Evolutionary conservation across 768 basidiomycete species (phyloP).

Genomic region (Termitomyces sp.): DNA sequence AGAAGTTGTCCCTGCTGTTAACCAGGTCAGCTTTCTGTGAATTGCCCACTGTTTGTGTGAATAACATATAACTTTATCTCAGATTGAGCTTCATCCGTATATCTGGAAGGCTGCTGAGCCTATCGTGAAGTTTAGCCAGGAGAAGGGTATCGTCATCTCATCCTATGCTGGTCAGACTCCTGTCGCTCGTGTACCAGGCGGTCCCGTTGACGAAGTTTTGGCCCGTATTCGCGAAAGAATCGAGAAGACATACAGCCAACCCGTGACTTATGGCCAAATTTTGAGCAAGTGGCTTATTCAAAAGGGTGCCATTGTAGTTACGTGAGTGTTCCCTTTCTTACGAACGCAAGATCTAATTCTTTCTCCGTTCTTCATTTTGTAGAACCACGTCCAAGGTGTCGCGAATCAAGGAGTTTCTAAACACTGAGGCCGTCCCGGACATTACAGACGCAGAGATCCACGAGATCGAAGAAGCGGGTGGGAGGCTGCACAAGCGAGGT

Average conservation of each 20-base stretch:
- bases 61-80: background rate
- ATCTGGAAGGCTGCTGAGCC: slow-evolving; percentile 58
- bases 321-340: slow-evolving; percentile 34
- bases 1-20: slow-evolving; percentile 58
- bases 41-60: background rate
- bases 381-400: slow-evolving; percentile 48
- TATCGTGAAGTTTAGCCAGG: slow-evolving; percentile 47
- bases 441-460: slow-evolving; percentile 55
- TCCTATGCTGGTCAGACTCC: slow-evolving; percentile 62
- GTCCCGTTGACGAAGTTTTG: slow-evolving; percentile 59
- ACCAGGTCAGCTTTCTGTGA: slow-evolving; percentile 47
- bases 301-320: slow-evolving; percentile 64
- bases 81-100: slow-evolving; percentile 74
- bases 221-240: slow-evolving; percentile 46
- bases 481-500: slow-evolving; percentile 39
- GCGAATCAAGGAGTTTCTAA: slow-evolving; percentile 43
- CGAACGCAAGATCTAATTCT: background rate
- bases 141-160: slow-evolving; percentile 61
- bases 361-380: background rate
- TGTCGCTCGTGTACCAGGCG: slow-evolving; percentile 38
- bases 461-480: slow-evolving; percentile 58
- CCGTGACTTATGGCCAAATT: slow-evolving; percentile 58
- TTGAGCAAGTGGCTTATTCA: slow-evolving; percentile 64
- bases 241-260: slow-evolving; percentile 34
- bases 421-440: slow-evolving; percentile 40